Base-by-base conservation (phyloP, 768 basidiomycete species). In the Amanita subjunquillea region DNA sequence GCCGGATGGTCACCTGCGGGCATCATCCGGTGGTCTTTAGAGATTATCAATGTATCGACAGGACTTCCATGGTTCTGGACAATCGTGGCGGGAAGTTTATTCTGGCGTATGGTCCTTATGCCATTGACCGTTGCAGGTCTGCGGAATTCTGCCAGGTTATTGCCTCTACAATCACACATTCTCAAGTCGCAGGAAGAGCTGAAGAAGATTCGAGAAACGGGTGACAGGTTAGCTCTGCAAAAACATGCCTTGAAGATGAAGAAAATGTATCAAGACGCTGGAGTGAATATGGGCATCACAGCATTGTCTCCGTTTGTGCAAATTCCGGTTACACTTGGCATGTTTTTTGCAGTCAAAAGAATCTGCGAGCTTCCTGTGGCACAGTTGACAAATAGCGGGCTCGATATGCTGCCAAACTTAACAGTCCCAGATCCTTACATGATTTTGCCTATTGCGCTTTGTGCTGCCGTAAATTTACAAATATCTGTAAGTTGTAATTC, bases 51-150 rank as follows among this genome's bases (percentile, higher is more conserved):
- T 56, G 82, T 90, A 48, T 66, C 72, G 45, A 79, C 80, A 0
- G 83, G 82, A 36, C 66, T 91, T 54, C 83, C 86, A 0, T 93
- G 91, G 90, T 87, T 87, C 70, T 80, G 82, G 74, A 85, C 89
- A 45, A 87, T 93, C 66, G 67, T 91, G 41, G 70, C 68, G 4
- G 80, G 82, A 27, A 79, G 83, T 25, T 51, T 84, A 9, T 60
- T 82, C 61, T 80, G 85, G 72, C 81, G 85, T 20, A 46, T 76
- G 17, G 43, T 75, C 46, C 72, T 87, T 43, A 63, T 89, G 48
- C 87, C 87, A 2, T 68, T 85, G 58, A 68, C 76, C 23, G 67
- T 90, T 46, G 69, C 70, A 50, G 74, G 75, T 49, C 64, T 82
- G 56, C 79, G 76, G 54, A 79, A 80, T 58, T 69, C 78, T 2